These are phyloP conservation scores for Barnettozyma californica DNA, from an alignment of 805 yeast genomes.

Conservation along the genomic window DNA sequence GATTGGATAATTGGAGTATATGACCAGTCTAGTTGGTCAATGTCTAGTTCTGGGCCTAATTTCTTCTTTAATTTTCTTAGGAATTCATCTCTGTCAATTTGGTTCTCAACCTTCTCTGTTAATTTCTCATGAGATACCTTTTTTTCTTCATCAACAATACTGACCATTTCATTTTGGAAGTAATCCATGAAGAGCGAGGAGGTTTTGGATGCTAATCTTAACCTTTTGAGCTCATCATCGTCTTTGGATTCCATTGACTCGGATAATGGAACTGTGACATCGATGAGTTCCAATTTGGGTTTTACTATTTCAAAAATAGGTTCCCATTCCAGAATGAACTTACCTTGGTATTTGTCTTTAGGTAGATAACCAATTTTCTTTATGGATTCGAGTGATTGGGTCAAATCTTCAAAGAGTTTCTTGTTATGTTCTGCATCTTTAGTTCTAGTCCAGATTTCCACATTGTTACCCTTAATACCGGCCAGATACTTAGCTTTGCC, in stretches of 20 bases:
- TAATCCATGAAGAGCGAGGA: slow-evolving; percentile 74
- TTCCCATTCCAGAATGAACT: slow-evolving; percentile 79
- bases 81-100: slow-evolving; percentile 75
- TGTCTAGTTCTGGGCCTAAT: slow-evolving; percentile 64
- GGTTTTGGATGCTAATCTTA: slow-evolving; percentile 69
- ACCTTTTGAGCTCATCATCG: slow-evolving; percentile 60
- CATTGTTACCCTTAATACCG: slow-evolving; percentile 44
- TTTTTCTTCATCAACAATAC: slow-evolving; percentile 79
- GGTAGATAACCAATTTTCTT: slow-evolving; percentile 59
- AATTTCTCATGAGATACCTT: slow-evolving; percentile 68
- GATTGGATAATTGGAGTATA: slow-evolving; percentile 88
- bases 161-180: slow-evolving; percentile 84
- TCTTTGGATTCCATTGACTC: slow-evolving; percentile 70
- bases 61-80: slow-evolving; percentile 50
- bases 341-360: slow-evolving; percentile 78
- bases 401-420: slow-evolving; percentile 54
- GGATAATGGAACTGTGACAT: slow-evolving; percentile 49
- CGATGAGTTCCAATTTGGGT: slow-evolving; percentile 41
- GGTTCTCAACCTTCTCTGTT: slow-evolving; percentile 71
- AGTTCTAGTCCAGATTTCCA: slow-evolving; percentile 64
- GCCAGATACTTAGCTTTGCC: slow-evolving; percentile 80
- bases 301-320: slow-evolving; percentile 35
- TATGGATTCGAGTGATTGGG: slow-evolving; percentile 37
- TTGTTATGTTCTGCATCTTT: slow-evolving; percentile 78
- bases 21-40: slow-evolving; percentile 83